Evolutionary conservation across 106 monocot genomes (phyloP).

Genomic region (Allium sativum): DNA sequence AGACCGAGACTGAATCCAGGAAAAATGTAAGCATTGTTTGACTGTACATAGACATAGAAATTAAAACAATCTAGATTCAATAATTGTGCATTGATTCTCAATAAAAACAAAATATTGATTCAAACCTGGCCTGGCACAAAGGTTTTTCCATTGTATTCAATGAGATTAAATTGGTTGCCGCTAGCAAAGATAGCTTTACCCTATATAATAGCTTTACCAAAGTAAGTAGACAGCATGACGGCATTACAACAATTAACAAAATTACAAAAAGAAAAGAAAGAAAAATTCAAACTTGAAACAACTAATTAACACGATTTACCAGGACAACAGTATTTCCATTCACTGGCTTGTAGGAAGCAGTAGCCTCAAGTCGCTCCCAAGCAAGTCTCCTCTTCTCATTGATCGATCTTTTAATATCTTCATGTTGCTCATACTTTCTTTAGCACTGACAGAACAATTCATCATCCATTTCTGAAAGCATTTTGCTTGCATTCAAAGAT

Average conservation of each 20-base stretch:
- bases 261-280: too few relatives aligned
- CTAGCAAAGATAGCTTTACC: constrained; percentile 75
- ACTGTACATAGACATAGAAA: constrained; percentile 14
- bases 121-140: constrained; percentile 53
- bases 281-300: too few relatives aligned
- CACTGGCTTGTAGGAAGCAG: constrained; percentile 20
- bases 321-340: constrained; percentile 13
- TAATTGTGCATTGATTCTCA: neutral
- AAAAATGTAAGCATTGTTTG: constrained; percentile 79
- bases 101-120: neutral
- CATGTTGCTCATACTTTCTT: constrained; percentile 32
- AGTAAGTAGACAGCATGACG: too few relatives aligned
- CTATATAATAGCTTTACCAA: too few relatives aligned
- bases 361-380: constrained; percentile 39
- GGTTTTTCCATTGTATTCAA: constrained; percentile 44
- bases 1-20: constrained; percentile 67
- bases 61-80: neutral
- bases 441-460: constrained; percentile 28
- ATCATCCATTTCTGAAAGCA: constrained; percentile 37
- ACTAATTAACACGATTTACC: constrained; percentile 11
- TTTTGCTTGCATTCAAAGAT: constrained; percentile 27
- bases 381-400: constrained; percentile 37
- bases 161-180: constrained; percentile 67
- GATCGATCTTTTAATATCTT: constrained; percentile 17
- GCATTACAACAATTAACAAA: too few relatives aligned